phyloP scores from a whole-genome alignment of 2,329 filamentous ascomycete genomes.

The Coccinonectria pachysandricola region DNA sequence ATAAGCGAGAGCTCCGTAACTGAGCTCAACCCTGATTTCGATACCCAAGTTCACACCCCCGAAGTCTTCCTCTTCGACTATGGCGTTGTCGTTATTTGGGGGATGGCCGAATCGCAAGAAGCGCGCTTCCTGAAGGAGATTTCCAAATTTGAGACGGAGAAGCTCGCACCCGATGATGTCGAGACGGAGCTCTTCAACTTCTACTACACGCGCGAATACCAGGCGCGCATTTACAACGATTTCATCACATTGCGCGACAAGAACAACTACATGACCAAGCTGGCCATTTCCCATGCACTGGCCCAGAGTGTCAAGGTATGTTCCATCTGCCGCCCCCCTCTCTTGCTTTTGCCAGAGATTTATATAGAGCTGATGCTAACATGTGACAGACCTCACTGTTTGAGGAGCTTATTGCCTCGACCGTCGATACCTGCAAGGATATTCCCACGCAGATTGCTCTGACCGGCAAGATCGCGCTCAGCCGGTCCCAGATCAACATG shows the following conservation, averaged over 20 bases:
- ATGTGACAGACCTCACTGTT: slow-evolving; percentile 72
- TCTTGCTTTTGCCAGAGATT: too few relatives aligned
- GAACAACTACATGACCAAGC: slow-evolving; percentile 94
- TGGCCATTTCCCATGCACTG: slow-evolving; percentile 90
- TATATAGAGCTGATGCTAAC: slow-evolving; percentile 8
- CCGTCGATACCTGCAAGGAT: slow-evolving; percentile 85
- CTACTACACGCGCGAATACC: slow-evolving; percentile 96
- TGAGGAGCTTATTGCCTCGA: slow-evolving; percentile 88
- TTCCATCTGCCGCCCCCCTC: background rate
- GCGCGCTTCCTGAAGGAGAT: slow-evolving; percentile 88
- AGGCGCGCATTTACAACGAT: slow-evolving; percentile 98
- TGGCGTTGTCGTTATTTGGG: slow-evolving; percentile 96
- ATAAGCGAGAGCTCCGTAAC: slow-evolving; percentile 28
- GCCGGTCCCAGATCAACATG: slow-evolving; percentile 92
- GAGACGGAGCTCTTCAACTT: slow-evolving; percentile 99
- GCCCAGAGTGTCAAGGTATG: slow-evolving; percentile 85
- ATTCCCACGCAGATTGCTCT: slow-evolving; percentile 86
- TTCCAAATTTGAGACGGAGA: slow-evolving; percentile 86
- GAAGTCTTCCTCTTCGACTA: slow-evolving; percentile 97
- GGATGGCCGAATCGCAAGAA: slow-evolving; percentile 87
- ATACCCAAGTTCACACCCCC: slow-evolving; percentile 80
- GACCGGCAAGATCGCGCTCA: slow-evolving; percentile 85
- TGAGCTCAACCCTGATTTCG: slow-evolving; percentile 57
- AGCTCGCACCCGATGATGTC: slow-evolving; percentile 76
- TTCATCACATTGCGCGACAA: slow-evolving; percentile 94